Conservation (phyloP, 139 green algal species). For the Chlamydomonas sp. region DNA sequence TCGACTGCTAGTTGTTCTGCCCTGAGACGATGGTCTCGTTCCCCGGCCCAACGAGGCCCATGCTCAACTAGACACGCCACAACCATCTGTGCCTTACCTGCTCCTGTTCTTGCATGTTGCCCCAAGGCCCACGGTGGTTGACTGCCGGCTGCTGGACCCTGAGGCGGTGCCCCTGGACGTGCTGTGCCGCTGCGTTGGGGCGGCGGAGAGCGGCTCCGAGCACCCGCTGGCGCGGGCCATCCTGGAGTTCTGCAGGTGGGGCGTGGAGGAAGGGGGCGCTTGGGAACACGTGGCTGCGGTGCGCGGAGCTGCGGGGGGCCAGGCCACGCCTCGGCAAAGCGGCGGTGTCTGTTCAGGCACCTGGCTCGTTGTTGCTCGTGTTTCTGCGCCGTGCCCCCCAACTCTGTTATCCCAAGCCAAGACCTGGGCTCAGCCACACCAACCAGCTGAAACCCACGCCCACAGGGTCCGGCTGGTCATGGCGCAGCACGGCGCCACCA, state of each 20-base stretch:
- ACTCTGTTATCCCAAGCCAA: neutral
- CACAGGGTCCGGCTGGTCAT: conserved; percentile 17
- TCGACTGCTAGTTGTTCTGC: no score
- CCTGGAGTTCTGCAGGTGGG: conserved; percentile 55
- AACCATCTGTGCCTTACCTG: no score
- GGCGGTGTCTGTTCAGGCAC: no score
- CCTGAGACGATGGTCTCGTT: no score
- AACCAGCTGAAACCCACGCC: neutral
- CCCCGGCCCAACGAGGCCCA: neutral
- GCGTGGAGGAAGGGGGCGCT: neutral
- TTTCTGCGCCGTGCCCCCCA: no score
- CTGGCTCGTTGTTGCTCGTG: no score
- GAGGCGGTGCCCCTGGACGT: neutral
- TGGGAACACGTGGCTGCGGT: no score
- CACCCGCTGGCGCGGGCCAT: conserved; percentile 92
- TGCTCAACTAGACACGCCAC: neutral
- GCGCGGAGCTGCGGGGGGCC: conserved; percentile 5
- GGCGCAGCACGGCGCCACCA: conserved; percentile 10
- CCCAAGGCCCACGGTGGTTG: conserved; percentile 8
- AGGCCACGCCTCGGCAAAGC: neutral
- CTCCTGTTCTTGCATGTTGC: neutral
- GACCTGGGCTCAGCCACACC: neutral
- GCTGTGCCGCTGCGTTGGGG: conserved; percentile 53
- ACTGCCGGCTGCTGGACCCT: conserved; percentile 68
- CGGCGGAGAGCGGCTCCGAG: conserved; percentile 87